Base-by-base conservation (phyloP, 495 filamentous ascomycete genomes). In the Tuber borchii region DNA sequence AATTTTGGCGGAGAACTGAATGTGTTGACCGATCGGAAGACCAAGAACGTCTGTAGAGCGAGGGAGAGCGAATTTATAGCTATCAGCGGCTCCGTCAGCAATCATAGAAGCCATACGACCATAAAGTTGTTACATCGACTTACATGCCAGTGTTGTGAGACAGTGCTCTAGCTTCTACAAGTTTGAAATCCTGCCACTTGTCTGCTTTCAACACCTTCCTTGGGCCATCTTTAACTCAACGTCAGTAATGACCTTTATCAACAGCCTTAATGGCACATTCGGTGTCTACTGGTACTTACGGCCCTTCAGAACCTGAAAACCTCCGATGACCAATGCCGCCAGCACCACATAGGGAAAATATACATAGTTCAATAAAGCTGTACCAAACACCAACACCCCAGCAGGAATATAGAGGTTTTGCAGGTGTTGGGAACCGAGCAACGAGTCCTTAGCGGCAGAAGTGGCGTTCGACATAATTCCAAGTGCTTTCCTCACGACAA, bases 81-180 rank as follows among this genome's bases (percentile, higher is more conserved):
- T 92, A 71, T 34, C 20, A 16, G 44, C 46, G 37, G 70, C 39
- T 19, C 12, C 20, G 26, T 76, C n/a, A 73, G 71, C 44, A 22
- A 73, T 69, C 42, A 46, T 16, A 65, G 56, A 31, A 68, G 43
- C 19, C 22, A 42, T 45, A 74, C 14, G 20, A 39, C 70, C 69
- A 75, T 31, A 16, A 75, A 73, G 37, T 42, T 46, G 70, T 26
- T 26, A 17, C 17, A 40, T n/a, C 19, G n/a, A 75, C 88, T 71
- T 84, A 92, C 90, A 99, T 97, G 83, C 94, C 92, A 74, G 97
- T 94, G 88, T 97, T 97, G 88, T 97, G 94, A 37, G 95, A 96
- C 84, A 97, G 90, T 74, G 93, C 88, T 46, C 89, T 97, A 88
- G 95, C 97, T 84, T 97, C 92, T 84, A 91, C 91, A 73, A 97